Base-by-base conservation (phyloP, 2,329 filamentous ascomycete species). In the Colletotrichum phormii region DNA sequence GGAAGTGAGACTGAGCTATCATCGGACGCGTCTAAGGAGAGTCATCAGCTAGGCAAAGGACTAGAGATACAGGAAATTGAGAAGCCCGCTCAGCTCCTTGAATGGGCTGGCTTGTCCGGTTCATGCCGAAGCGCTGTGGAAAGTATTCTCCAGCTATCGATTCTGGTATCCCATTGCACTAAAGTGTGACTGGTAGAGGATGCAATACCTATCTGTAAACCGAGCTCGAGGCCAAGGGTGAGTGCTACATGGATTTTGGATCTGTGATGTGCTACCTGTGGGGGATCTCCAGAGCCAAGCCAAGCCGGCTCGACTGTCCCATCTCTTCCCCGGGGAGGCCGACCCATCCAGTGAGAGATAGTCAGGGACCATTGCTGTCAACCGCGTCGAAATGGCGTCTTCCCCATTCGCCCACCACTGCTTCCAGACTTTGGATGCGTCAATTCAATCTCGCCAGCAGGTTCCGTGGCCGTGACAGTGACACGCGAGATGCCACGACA, bases 401-500 rank as follows among this genome's bases (percentile, higher is more conserved):
- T 60, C 64, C 60, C 59, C 46, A 72, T 70, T 69, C 59, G 70
- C 55, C 60, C 59, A 49, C 31, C 15, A 42, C 33, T 12, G 13
- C 51, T 46, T 57, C 26, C 64, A 69, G 37, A 63, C 54, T 64
- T 35, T 29, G 54, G 37, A 70, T 54, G 54, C 70, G 65, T 64
- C 66, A 55, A 64, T 29, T 60, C 54, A 58, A 64, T 64, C 54
- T 69, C 70, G 11, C 60, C 59, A 42, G 26, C 42, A 59, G 33
- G 29, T 26, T 72, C 55, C 59, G 60, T 49, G 54, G 59, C 66
- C 46, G 60, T 26, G 55, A 70, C 65, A 64, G 53, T 72, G 65
- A 72, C 54, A 70, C 65, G 70, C 66, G 70, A 59, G 54, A 64
- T 72, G 70, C 60, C 60, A 72, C 66, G 70, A 70, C 42, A 61